A percentile compares a stretch with the other conserved stretches of the same genome.
phyloP scores from a whole-genome alignment of 306 rosid genomes.

The Dryas octopetala region DNA sequence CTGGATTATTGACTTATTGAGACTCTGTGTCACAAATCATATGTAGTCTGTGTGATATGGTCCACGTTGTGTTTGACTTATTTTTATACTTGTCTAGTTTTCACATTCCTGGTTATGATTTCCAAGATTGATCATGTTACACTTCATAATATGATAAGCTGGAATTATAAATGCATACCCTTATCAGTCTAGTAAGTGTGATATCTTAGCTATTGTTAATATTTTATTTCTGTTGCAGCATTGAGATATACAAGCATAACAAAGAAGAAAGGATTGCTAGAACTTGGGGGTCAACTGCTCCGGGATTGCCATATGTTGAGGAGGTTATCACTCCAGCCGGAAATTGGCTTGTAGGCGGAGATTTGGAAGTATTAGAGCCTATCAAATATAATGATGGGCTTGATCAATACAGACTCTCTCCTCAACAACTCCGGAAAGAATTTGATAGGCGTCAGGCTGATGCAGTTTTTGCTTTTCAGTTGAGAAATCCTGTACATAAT shows the following conservation, averaged over 20 bases:
- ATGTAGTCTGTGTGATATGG: background rate
- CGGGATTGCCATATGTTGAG: constrained; percentile 89
- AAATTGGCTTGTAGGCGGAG: constrained; percentile 96
- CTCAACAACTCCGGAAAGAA: constrained; percentile 82
- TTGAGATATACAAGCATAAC: constrained; percentile 91
- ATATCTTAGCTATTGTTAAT: constrained; percentile 7
- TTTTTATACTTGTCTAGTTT: too few species aligned
- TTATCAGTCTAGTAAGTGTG: background rate
- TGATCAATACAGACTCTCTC: constrained; percentile 88
- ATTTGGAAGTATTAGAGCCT: constrained; percentile 71
- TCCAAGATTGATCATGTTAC: background rate
- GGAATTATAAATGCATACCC: background rate
- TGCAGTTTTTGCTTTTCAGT: constrained; percentile 94
- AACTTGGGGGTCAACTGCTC: constrained; percentile 94
- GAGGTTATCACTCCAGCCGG: constrained; percentile 79
- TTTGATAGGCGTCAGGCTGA: constrained; percentile 83
- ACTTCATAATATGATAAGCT: background rate
- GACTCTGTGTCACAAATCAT: background rate
- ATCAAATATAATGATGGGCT: constrained; percentile 89
- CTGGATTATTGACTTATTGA: background rate
- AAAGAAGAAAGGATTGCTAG: constrained; percentile 97
- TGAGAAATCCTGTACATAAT: constrained; percentile 95
- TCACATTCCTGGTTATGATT: background rate
- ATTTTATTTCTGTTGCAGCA: constrained; percentile 38
- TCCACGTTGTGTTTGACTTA: too few species aligned